Evolutionary conservation across 2,329 filamentous ascomycete genomes (phyloP).

Genomic region (Dothideomycetidae sp.): DNA sequence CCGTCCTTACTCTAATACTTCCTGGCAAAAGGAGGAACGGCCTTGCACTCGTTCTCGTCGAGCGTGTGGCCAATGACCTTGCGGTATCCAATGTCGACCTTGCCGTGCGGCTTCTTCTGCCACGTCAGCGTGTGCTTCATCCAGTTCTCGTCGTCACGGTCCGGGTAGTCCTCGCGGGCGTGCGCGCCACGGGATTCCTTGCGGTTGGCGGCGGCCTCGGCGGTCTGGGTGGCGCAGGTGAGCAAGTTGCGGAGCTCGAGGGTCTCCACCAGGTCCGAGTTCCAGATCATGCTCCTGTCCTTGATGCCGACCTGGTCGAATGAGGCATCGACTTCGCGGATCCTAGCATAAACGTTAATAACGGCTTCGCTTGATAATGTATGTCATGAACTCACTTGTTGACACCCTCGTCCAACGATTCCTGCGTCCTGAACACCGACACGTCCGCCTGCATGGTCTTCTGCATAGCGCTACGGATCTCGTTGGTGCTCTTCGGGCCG

Average conservation of each 20-base stretch:
- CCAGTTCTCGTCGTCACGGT: constrained; percentile 91
- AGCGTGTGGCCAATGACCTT: constrained; percentile 68
- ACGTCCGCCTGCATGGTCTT: constrained; percentile 98
- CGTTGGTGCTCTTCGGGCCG: constrained; percentile 74
- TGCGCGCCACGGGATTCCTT: constrained; percentile 97
- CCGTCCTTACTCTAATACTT: too few relatives aligned
- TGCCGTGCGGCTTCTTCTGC: constrained; percentile 84
- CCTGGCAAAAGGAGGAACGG: constrained; percentile 92
- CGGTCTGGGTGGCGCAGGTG: constrained; percentile 93
- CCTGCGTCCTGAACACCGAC: constrained; percentile 88
- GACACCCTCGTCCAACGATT: constrained; percentile 87
- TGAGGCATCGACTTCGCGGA: constrained; percentile 65
- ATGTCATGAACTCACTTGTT: constrained; percentile 35
- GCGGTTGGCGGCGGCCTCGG: constrained; percentile 74
- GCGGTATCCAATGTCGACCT: constrained; percentile 77
- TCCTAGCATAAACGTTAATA: constrained; percentile 29
- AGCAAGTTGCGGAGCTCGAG: constrained; percentile 89
- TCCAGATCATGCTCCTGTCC: constrained; percentile 99
- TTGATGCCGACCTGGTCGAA: constrained; percentile 83
- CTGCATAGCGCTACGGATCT: constrained; percentile 86
- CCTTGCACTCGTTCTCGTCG: constrained; percentile 91
- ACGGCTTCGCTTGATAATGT: not conserved
- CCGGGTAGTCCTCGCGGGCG: constrained; percentile 90
- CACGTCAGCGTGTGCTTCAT: constrained; percentile 98
- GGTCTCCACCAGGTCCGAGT: constrained; percentile 91